These are phyloP conservation scores for Toxicodendron radicans DNA, from an alignment of 345 rosid species.

Conservation along the genomic window DNA sequence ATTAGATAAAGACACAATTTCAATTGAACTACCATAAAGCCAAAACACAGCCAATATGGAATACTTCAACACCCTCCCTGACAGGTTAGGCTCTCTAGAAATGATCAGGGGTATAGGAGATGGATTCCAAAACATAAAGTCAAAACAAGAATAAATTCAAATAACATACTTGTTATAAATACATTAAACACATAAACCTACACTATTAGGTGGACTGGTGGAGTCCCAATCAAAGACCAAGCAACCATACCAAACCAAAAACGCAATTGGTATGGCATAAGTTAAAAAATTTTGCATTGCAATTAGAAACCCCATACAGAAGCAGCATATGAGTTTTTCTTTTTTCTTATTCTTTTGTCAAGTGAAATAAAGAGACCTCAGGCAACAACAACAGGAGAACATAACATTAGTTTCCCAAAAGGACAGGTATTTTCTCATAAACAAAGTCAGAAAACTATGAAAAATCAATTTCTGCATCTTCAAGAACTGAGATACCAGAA, in stretches of 20 bases:
- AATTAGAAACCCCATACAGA: neutral
- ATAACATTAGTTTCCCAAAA: neutral
- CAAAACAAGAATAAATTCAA: neutral
- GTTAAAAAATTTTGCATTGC: neutral
- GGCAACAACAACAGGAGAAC: neutral
- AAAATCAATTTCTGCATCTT: neutral
- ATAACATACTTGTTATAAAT: neutral
- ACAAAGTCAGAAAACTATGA: neutral
- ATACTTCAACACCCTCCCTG: neutral
- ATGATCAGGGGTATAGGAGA: neutral
- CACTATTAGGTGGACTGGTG: too few species aligned
- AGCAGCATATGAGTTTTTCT: neutral
- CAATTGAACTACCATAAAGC: neutral
- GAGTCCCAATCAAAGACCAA: neutral
- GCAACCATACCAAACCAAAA: neutral
- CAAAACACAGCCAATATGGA: neutral
- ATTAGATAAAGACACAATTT: neutral
- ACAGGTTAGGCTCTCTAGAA: neutral
- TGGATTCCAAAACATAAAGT: neutral
- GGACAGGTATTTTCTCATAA: neutral
- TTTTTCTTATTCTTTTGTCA: neutral
- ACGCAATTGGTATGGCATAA: neutral
- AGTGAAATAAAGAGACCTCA: conserved; percentile 9
- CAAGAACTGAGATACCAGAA: neutral
- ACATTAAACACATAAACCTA: neutral